These are phyloP conservation scores for Trifolium subterraneum DNA, from an alignment of 306 rosid genomes.

Conservation along the genomic window DNA sequence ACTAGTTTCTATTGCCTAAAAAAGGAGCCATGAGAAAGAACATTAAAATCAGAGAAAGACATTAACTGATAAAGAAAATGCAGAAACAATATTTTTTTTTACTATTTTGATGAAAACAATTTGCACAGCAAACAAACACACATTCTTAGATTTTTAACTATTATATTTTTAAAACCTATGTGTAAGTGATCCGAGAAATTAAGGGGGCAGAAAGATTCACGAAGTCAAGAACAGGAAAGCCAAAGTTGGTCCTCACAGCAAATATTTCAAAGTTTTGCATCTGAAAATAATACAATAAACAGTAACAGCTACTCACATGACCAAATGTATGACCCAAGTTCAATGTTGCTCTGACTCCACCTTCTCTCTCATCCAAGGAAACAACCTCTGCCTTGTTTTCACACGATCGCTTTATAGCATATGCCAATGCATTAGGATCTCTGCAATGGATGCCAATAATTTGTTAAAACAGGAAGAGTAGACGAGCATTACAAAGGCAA, in stretches of 20 bases:
- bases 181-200: constrained; percentile 12
- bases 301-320: constrained; percentile 66
- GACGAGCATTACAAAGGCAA: constrained; percentile 8
- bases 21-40: constrained; percentile 36
- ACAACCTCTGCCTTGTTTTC: constrained; percentile 97
- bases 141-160: constrained; percentile 16
- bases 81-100: neutral
- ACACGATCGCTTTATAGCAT: constrained; percentile 94
- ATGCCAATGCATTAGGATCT: constrained; percentile 80
- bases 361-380: constrained; percentile 90
- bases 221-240: neutral
- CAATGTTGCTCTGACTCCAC: constrained; percentile 93
- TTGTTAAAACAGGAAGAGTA: constrained; percentile 27
- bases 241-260: neutral
- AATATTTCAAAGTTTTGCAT: constrained; percentile 29
- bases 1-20: constrained; percentile 90
- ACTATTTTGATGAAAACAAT: constrained; percentile 20
- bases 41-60: constrained; percentile 28
- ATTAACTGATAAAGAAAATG: constrained; percentile 20
- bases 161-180: constrained; percentile 18
- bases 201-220: neutral
- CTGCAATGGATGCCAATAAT: constrained; percentile 51
- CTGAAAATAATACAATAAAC: constrained; percentile 31
- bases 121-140: constrained; percentile 15
- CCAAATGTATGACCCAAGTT: constrained; percentile 99